Conservation (phyloP, 148 eudicot species). For the Spergularia bocconei region DNA sequence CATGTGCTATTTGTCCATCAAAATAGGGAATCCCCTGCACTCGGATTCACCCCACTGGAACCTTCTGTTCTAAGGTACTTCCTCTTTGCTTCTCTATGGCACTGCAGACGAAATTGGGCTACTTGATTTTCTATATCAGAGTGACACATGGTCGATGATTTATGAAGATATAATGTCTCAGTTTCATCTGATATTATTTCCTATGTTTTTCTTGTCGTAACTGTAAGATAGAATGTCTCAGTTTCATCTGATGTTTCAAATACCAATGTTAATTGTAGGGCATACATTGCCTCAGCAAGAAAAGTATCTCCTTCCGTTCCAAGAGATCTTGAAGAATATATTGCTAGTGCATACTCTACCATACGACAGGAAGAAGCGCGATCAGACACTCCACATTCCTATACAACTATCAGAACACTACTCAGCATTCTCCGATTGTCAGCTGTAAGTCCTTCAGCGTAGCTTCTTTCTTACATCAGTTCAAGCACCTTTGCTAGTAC, state of each 20-base stretch:
- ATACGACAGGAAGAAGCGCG: conserved; percentile 94
- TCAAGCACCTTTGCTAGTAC: not conserved
- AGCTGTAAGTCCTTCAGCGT: conserved; percentile 61
- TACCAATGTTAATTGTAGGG: conserved; percentile 43
- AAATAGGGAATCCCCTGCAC: conserved; percentile 89
- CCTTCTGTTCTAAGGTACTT: conserved; percentile 84
- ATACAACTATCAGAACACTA: conserved; percentile 90
- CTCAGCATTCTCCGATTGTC: conserved; percentile 97
- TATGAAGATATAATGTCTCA: no score
- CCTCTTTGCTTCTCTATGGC: not conserved
- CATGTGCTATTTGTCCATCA: conserved; percentile 98
- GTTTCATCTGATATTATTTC: not conserved
- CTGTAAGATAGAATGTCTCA: not conserved
- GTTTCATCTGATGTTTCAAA: not conserved
- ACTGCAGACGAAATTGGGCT: conserved; percentile 1
- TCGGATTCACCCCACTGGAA: conserved; percentile 92
- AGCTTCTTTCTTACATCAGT: conserved; percentile 7
- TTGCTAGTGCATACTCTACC: conserved; percentile 89
- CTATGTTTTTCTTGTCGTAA: not conserved
- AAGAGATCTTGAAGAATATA: conserved; percentile 85
- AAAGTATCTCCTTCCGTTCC: conserved; percentile 80
- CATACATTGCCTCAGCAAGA: conserved; percentile 91
- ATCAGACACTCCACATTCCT: conserved; percentile 86
- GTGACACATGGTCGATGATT: no score
- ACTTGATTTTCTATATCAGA: not conserved